phyloP scores from a whole-genome alignment of 2,329 filamentous ascomycete genomes.

The Penicillium palitans region DNA sequence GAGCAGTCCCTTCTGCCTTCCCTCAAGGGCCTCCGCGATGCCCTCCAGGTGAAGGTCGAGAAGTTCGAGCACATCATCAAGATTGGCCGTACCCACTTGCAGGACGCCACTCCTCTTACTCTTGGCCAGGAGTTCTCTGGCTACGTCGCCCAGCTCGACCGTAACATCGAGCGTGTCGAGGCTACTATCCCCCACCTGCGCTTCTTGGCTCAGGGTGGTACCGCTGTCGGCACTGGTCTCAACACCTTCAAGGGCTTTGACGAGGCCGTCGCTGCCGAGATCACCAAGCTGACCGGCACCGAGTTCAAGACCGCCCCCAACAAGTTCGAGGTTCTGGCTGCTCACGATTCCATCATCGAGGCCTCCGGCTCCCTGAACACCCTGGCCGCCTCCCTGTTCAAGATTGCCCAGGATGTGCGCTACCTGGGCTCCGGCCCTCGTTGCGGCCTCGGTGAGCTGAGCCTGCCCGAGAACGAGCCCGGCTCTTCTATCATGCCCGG shows the following conservation, averaged over 20 bases:
- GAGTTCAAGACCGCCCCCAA: constrained; percentile 96
- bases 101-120: constrained; percentile 94
- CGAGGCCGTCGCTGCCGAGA: constrained; percentile 86
- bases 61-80: constrained; percentile 96
- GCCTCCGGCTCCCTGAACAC: constrained; percentile 93
- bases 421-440: constrained; percentile 95
- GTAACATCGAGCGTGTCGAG: constrained; percentile 84
- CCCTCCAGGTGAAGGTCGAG: constrained; percentile 84
- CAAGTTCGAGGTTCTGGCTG: constrained; percentile 96
- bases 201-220: constrained; percentile 90
- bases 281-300: constrained; percentile 87
- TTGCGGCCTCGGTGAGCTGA: constrained; percentile 90
- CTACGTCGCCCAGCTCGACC: constrained; percentile 92
- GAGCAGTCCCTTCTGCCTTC: constrained; percentile 82
- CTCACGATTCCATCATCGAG: constrained; percentile 94
- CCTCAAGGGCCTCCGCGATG: constrained; percentile 76
- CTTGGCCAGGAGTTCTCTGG: constrained; percentile 97
- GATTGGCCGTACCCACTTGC: constrained; percentile 95
- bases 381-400: constrained; percentile 85
- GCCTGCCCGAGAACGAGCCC: constrained; percentile 95
- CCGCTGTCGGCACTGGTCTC: constrained; percentile 93
- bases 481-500: constrained; percentile 98
- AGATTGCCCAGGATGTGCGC: constrained; percentile 97
- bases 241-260: constrained; percentile 98
- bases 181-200: constrained; percentile 78